phyloP scores from a whole-genome alignment of 2,329 filamentous ascomycete genomes.

The Fusarium haematococcum region DNA sequence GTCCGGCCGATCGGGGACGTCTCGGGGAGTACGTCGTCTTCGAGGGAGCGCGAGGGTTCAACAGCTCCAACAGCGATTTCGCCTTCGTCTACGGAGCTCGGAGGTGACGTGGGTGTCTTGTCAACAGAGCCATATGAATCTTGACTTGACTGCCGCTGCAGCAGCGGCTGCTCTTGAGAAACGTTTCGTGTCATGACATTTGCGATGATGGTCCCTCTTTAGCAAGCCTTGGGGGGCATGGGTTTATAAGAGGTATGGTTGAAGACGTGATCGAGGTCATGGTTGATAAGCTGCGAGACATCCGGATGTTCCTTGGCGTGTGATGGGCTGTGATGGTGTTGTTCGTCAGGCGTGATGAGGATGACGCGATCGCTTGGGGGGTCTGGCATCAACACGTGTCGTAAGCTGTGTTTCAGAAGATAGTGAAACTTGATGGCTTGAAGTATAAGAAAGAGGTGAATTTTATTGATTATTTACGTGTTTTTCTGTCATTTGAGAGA shows the following conservation, averaged over 20 bases:
- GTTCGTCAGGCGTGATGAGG: conserved; percentile 37
- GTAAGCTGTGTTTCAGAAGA: background rate
- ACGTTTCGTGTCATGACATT: conserved; percentile 10
- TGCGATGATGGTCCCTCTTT: background rate
- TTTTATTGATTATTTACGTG: background rate
- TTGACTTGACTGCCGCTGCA: conserved; percentile 3
- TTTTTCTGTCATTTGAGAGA: background rate
- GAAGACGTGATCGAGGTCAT: conserved; percentile 5
- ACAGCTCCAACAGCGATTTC: background rate
- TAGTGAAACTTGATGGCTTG: background rate
- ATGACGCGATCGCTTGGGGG: conserved; percentile 35
- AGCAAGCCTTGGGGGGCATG: background rate
- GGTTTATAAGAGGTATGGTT: background rate
- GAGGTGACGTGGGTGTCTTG: background rate
- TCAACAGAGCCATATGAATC: conserved; percentile 2
- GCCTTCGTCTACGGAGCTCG: conserved; percentile 20
- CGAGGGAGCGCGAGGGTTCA: conserved; percentile 50
- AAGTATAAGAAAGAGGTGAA: background rate
- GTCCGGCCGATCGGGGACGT: conserved; percentile 68
- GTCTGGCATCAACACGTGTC: background rate
- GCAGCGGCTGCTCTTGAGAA: conserved; percentile 16
- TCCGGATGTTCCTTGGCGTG: conserved; percentile 12
- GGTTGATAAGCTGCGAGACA: conserved; percentile 23
- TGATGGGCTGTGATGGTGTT: conserved; percentile 17
- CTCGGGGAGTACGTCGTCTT: conserved; percentile 70